Conservation (phyloP, 805 yeast species). For the Yueomyces sinensis region DNA sequence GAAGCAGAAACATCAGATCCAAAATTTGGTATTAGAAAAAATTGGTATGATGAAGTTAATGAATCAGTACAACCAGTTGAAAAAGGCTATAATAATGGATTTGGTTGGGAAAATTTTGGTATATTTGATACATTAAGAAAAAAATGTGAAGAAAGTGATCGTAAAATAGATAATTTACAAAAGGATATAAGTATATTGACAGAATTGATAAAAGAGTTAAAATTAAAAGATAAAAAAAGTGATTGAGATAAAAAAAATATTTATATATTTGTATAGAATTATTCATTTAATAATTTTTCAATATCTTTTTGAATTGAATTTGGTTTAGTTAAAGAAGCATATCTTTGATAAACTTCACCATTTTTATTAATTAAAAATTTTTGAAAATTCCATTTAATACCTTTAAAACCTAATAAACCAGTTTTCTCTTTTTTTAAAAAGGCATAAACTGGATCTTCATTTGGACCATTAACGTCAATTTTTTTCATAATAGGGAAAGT, state of each 20-base stretch:
- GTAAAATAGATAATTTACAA: conserved; percentile 1
- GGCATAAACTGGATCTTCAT: conserved; percentile 67
- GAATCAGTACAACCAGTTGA: background rate
- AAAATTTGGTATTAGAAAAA: conserved; percentile 39
- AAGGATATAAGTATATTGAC: conserved; percentile 2
- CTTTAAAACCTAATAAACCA: conserved; percentile 52
- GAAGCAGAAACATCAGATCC: conserved; percentile 61
- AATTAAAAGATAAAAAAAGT: background rate
- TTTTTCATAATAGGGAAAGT: conserved; percentile 80
- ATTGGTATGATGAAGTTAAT: conserved; percentile 39
- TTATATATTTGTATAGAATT: no score
- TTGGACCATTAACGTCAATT: conserved; percentile 76
- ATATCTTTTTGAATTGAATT: conserved; percentile 41
- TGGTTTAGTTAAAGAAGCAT: conserved; percentile 63
- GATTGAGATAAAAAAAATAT: background rate
- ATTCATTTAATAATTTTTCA: conserved; percentile 34
- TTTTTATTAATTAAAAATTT: conserved; percentile 45
- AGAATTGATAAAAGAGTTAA: background rate
- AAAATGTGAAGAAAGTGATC: background rate
- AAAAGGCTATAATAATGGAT: background rate
- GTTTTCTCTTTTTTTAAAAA: conserved; percentile 57
- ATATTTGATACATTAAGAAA: background rate
- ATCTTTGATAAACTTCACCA: conserved; percentile 47
- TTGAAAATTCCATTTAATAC: conserved; percentile 73
- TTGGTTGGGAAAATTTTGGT: background rate